Conservation (phyloP, 306 rosid species). For the Crataegus laevigata region DNA sequence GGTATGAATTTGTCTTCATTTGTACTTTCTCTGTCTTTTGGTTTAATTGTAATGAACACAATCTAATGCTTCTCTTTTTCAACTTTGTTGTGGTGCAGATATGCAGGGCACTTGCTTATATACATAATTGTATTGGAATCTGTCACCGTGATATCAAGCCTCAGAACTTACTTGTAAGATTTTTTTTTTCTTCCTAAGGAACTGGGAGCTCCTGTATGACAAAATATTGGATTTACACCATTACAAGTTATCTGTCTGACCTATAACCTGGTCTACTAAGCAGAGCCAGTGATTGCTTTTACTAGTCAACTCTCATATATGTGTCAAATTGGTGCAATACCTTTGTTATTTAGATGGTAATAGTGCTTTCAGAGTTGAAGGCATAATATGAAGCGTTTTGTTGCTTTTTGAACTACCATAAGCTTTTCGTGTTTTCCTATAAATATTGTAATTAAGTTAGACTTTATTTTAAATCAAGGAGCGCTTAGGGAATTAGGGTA, state of each 20-base stretch:
- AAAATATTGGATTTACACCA: neutral
- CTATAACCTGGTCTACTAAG: neutral
- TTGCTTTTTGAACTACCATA: neutral
- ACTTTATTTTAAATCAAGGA: neutral
- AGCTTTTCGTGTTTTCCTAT: neutral
- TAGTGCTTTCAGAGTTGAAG: neutral
- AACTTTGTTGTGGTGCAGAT: constrained; percentile 49
- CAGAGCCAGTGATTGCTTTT: neutral
- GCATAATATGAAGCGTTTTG: neutral
- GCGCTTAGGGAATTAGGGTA: neutral
- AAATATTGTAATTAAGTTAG: neutral
- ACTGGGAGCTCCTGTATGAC: neutral
- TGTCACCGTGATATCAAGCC: constrained; percentile 99
- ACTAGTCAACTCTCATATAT: neutral
- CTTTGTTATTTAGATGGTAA: neutral
- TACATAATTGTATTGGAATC: constrained; percentile 90
- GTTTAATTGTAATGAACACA: neutral
- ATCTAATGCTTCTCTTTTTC: neutral
- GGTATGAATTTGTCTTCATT: constrained; percentile 32
- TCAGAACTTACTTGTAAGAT: constrained; percentile 88
- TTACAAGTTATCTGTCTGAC: neutral
- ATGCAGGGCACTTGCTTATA: constrained; percentile 94
- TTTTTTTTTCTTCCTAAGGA: neutral
- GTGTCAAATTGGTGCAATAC: neutral
- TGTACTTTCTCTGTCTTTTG: neutral